Evolutionary conservation across 306 rosid species (phyloP).

Genomic region (Cajanus cajan): DNA sequence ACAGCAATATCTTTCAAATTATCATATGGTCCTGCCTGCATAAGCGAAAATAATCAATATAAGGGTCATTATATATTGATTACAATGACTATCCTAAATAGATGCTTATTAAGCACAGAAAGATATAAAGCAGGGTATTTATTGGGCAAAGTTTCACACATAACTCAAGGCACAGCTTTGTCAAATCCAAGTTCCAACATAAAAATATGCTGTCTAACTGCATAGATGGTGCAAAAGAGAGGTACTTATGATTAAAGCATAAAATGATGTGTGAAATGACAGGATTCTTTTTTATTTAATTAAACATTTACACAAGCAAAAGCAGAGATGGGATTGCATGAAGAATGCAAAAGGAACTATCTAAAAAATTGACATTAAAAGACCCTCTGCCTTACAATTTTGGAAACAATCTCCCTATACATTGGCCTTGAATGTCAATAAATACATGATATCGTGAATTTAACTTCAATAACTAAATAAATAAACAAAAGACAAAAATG

Average conservation of each 20-base stretch:
- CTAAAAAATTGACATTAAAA: constrained; percentile 14
- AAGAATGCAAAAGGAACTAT: neutral
- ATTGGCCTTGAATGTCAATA: neutral
- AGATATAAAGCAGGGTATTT: neutral
- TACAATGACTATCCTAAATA: constrained; percentile 2
- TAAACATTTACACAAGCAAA: neutral
- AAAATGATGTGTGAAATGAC: neutral
- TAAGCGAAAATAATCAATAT: constrained; percentile 16
- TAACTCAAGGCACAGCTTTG: constrained; percentile 4
- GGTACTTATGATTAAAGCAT: neutral
- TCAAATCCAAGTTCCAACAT: constrained; percentile 7
- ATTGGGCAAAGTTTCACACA: constrained; percentile 1
- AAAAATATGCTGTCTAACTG: constrained; percentile 3
- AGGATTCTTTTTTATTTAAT: neutral
- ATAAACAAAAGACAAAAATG: neutral
- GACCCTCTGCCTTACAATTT: neutral
- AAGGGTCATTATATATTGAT: neutral
- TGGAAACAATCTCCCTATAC: neutral
- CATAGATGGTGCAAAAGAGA: neutral
- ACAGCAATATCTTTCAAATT: constrained; percentile 81
- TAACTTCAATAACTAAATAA: neutral
- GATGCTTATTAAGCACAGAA: neutral
- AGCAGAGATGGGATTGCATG: neutral
- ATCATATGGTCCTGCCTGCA: constrained; percentile 90
- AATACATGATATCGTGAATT: neutral